Evolutionary conservation across 2,329 filamentous ascomycete species (phyloP), one percentile per base, ranked within the genome.

Genomic region (Ilyonectria mors-panacis): DNA sequence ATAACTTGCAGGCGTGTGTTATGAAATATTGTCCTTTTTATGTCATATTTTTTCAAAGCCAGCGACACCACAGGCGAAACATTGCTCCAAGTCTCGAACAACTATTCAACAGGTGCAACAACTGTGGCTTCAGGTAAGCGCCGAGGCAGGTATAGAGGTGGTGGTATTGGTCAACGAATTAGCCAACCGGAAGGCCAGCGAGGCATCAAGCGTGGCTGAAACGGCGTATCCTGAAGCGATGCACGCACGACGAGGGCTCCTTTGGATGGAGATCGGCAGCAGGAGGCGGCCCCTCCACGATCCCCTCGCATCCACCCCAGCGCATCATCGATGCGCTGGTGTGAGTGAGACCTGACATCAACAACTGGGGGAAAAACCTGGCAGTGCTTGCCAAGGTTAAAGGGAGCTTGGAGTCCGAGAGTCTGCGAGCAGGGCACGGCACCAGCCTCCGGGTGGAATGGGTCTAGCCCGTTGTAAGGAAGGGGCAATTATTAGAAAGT

Each of bases 401-500:
- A 35, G 54, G 30, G 59, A 37, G 48, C 15, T 28, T 47, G 21
- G 30, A 30, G 23, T 39, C 19, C 21, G 45, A 44, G n/a, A 44
- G 55, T 19, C 7, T 2, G 26, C 19, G 56, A 59, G 45, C 28
- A 37, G 19, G 35, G 47, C 35, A 44, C 33, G 37, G 39, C 21
- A 23, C 26, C 26, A 23, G 44, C n/a, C 26, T 45, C 13, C 4
- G 17, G 21, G 42, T n/a, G n/a, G 15, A 47, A 44, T n/a, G 39
- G 30, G 56, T 21, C 26, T 58, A 58, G 55, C 55, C 47, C 44
- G 13, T 26, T 15, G 28, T 23, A 26, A 28, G 42, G 39, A 67
- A 33, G 47, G 63, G 63, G 37, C 59, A 70, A 66, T 65, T 48
- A 74, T 70, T 69, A 65, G 59, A 68, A 72, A 56, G 63, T 70